Evolutionary conservation across 805 yeast genomes (phyloP).

Genomic region (Yueomyces sp.): DNA sequence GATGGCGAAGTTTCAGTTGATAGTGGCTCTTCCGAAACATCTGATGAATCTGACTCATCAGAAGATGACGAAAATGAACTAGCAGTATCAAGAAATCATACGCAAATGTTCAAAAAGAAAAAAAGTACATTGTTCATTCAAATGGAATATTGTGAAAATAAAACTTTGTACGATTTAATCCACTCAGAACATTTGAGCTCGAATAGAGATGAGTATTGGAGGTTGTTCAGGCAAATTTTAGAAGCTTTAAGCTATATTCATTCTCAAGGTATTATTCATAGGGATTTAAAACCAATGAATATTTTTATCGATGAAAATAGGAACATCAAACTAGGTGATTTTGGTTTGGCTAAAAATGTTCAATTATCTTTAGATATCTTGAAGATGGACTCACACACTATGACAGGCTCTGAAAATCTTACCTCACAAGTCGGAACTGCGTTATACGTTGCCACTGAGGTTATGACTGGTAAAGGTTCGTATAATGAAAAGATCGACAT

Average conservation of each 20-base stretch:
- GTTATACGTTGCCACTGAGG: conserved; percentile 84
- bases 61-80: conserved; percentile 2
- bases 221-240: conserved; percentile 70
- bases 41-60: conserved; percentile 3
- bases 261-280: conserved; percentile 84
- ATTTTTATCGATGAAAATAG: conserved; percentile 84
- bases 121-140: conserved; percentile 79
- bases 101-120: conserved; percentile 12
- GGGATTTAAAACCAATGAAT: conserved; percentile 92
- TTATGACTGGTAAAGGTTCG: conserved; percentile 53
- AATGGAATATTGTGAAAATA: conserved; percentile 97
- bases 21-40: conserved; percentile 10
- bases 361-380: conserved; percentile 33
- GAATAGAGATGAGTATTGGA: conserved; percentile 76
- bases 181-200: conserved; percentile 56
- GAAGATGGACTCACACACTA: conserved; percentile 19
- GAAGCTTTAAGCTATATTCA: conserved; percentile 90
- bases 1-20: conserved; percentile 13
- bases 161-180: conserved; percentile 74
- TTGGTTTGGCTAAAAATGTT: conserved; percentile 89
- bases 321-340: conserved; percentile 90
- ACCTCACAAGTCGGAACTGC: conserved; percentile 93
- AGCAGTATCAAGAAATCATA: conserved; percentile 1
- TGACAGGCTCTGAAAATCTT: conserved; percentile 43
- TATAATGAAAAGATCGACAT: conserved; percentile 92